Percentiles rank a stretch among this genome's conserved stretches.
Conservation (phyloP, 768 basidiomycete genomes). For the Chalciporus chontae region DNA sequence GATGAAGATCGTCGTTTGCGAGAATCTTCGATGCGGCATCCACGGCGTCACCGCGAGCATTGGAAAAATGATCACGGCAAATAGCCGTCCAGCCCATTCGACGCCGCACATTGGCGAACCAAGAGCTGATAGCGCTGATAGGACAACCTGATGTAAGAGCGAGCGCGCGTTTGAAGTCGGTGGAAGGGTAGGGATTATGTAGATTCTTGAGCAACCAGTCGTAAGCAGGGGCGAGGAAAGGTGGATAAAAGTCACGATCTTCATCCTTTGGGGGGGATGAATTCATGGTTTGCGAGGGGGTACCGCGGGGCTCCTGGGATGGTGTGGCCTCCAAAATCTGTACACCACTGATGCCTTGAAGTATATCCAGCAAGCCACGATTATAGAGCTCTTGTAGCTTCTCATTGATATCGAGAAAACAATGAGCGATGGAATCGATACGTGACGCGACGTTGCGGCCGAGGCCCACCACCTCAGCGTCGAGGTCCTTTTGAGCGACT, state of each 20-base stretch:
- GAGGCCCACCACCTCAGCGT: too few species aligned
- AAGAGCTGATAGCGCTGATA: slow-evolving; percentile 35
- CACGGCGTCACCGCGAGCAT: slow-evolving; percentile 19
- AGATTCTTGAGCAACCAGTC: slow-evolving; percentile 45
- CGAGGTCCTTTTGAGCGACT: too few species aligned
- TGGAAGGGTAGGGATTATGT: slow-evolving; percentile 50
- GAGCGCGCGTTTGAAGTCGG: slow-evolving; percentile 28
- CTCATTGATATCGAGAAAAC: too few species aligned
- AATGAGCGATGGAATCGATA: background rate
- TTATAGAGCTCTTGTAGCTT: too few species aligned
- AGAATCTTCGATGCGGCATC: slow-evolving; percentile 28
- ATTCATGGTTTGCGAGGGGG: too few species aligned
- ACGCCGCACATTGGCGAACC: slow-evolving; percentile 48
- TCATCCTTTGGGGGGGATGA: too few species aligned
- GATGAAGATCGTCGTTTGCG: slow-evolving; percentile 12
- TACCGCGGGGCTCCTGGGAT: too few species aligned
- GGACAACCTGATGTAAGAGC: slow-evolving; percentile 20
- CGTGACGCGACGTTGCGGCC: too few species aligned
- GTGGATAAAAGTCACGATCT: background rate
- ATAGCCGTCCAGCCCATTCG: slow-evolving; percentile 52
- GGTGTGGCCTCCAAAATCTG: too few species aligned
- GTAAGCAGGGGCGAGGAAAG: slow-evolving; percentile 22
- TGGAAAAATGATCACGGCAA: slow-evolving; percentile 28
- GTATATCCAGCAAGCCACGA: too few species aligned
- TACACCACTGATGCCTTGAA: too few species aligned